These are phyloP conservation scores for Peniophora sp. DNA, from an alignment of 1,284 basidiomycete genomes.

Conservation along the genomic window DNA sequence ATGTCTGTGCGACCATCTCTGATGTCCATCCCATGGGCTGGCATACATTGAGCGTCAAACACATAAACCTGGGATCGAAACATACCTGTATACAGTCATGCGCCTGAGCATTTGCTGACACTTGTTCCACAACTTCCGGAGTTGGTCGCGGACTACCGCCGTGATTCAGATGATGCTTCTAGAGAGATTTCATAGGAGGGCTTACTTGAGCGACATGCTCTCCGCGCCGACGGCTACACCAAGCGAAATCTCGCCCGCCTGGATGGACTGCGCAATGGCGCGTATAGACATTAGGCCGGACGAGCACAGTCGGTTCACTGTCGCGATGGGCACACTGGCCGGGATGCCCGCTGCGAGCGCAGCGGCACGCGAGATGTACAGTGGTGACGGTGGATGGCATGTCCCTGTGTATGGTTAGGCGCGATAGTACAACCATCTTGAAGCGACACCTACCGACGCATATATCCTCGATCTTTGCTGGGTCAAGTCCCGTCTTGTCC, in stretches of 20 bases:
- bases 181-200: slow-evolving; percentile 8
- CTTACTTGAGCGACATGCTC: slow-evolving; percentile 78
- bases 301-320: slow-evolving; percentile 80
- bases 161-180: background rate
- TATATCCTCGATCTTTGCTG: slow-evolving; percentile 68
- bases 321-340: slow-evolving; percentile 53
- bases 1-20: slow-evolving; percentile 77
- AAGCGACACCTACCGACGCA: slow-evolving; percentile 49
- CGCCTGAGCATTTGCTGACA: slow-evolving; percentile 46
- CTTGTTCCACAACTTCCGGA: slow-evolving; percentile 55
- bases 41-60: background rate
- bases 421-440: background rate
- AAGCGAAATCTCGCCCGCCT: slow-evolving; percentile 58
- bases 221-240: slow-evolving; percentile 80
- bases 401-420: slow-evolving; percentile 40
- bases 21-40: slow-evolving; percentile 93
- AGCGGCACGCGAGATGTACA: slow-evolving; percentile 73
- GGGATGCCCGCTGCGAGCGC: slow-evolving; percentile 80
- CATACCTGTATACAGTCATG: slow-evolving; percentile 71
- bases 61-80: background rate
- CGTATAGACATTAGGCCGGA: slow-evolving; percentile 84
- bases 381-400: slow-evolving; percentile 80
- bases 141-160: slow-evolving; percentile 64
- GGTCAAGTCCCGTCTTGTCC: slow-evolving; percentile 40
- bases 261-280: slow-evolving; percentile 72